Conservation (phyloP, 2,329 filamentous ascomycete species). For the Periconia digitata region DNA sequence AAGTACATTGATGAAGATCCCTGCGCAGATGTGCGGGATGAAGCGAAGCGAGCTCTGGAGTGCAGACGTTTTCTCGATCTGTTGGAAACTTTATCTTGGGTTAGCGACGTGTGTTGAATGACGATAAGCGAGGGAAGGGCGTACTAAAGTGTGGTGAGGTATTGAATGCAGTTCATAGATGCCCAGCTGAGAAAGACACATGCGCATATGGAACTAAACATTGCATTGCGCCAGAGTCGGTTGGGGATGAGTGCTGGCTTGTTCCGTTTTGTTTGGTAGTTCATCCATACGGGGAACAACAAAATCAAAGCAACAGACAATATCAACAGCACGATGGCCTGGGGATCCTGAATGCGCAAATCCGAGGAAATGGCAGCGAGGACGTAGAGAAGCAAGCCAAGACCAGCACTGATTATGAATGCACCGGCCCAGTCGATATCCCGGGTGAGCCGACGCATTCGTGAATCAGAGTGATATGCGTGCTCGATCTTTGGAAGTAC, state of each 20-base stretch:
- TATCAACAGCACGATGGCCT: neutral
- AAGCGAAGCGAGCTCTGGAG: neutral
- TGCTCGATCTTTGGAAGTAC: constrained; percentile 1
- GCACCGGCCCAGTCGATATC: constrained; percentile 5
- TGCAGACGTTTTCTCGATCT: neutral
- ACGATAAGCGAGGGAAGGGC: neutral
- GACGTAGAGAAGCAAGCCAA: neutral
- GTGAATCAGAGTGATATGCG: constrained; percentile 2
- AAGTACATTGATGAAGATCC: neutral
- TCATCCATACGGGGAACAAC: neutral
- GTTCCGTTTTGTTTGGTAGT: neutral
- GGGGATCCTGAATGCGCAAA: neutral
- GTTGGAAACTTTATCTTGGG: neutral
- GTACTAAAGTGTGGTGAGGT: constrained; percentile 1
- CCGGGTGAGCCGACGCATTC: neutral
- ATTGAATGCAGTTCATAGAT: neutral
- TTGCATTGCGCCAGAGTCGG: neutral
- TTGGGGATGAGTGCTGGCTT: constrained; percentile 2
- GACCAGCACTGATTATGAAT: neutral
- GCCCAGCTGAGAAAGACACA: neutral
- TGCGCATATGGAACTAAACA: neutral
- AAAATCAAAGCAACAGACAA: neutral
- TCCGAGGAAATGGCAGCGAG: constrained; percentile 1
- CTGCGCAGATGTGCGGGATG: neutral
- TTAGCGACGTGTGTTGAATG: neutral